phyloP scores from a whole-genome alignment of 768 basidiomycete species.

The Suillus subaureus region DNA sequence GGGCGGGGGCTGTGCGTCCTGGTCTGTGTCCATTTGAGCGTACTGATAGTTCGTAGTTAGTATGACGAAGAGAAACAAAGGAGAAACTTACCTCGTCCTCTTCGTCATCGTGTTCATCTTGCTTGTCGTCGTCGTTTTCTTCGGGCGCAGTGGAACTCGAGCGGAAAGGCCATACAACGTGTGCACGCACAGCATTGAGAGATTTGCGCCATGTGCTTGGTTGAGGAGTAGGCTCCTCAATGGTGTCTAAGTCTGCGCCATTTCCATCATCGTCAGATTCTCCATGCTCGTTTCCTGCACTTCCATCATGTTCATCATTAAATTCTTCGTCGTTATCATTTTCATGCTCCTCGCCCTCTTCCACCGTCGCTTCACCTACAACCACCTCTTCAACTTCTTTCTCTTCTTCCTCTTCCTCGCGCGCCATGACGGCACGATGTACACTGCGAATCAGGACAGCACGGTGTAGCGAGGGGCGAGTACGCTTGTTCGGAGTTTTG shows the following conservation, averaged over 20 bases:
- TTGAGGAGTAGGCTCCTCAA: conserved; percentile 10
- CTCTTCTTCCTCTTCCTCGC: conserved; percentile 53
- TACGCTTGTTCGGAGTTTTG: conserved; percentile 28
- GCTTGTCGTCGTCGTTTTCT: conserved; percentile 22
- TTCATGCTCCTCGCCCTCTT: conserved; percentile 35
- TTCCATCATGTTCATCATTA: conserved; percentile 14
- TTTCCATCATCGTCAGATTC: conserved; percentile 15
- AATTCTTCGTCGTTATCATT: conserved; percentile 25
- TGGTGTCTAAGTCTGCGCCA: conserved; percentile 14
- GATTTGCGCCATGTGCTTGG: conserved; percentile 34
- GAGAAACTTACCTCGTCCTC: conserved; percentile 16
- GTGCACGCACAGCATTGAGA: conserved; percentile 33
- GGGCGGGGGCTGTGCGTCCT: conserved; percentile 6
- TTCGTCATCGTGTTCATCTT: conserved; percentile 25
- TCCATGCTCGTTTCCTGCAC: conserved; percentile 14
- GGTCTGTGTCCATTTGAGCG: neutral
- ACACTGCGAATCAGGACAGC: conserved; percentile 73
- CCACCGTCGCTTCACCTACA: conserved; percentile 48
- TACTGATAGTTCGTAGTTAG: neutral
- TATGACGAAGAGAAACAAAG: neutral
- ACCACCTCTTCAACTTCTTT: conserved; percentile 51
- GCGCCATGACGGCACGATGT: conserved; percentile 56
- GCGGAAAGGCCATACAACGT: conserved; percentile 31
- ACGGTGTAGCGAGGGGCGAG: conserved; percentile 59
- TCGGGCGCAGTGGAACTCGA: conserved; percentile 26